These are phyloP conservation scores for Deuterostichococcus epilithicus DNA, from an alignment of 139 green algal genomes.

Conservation along the genomic window DNA sequence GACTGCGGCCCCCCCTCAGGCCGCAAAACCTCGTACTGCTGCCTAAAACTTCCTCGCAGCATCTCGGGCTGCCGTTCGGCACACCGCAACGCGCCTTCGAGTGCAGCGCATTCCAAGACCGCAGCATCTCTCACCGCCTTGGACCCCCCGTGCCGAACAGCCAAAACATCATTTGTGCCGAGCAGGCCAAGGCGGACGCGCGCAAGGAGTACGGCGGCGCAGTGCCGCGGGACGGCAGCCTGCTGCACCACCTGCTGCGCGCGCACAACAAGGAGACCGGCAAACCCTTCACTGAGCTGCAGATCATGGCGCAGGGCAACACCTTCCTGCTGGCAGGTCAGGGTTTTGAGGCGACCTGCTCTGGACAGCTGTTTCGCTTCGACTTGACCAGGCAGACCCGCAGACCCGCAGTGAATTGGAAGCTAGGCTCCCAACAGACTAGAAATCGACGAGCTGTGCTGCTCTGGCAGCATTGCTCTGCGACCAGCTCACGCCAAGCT, in stretches of 20 bases:
- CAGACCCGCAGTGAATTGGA: too few species aligned
- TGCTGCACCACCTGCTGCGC: background rate
- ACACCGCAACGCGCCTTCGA: too few species aligned
- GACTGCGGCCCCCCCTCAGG: too few species aligned
- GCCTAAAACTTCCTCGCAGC: too few species aligned
- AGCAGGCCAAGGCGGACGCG: background rate
- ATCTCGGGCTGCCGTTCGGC: too few species aligned
- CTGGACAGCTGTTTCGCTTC: background rate
- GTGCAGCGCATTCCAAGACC: too few species aligned
- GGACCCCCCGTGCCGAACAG: too few species aligned
- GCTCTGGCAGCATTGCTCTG: background rate
- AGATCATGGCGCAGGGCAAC: background rate
- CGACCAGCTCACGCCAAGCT: background rate
- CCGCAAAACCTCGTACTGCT: too few species aligned
- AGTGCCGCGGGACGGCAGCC: background rate
- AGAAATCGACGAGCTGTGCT: background rate
- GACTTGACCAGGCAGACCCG: background rate
- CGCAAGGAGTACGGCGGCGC: background rate
- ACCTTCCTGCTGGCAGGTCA: background rate
- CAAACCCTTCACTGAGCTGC: background rate
- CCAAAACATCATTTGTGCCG: too few species aligned
- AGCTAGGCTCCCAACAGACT: too few species aligned
- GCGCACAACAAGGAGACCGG: constrained; percentile 2
- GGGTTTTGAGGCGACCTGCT: too few species aligned
- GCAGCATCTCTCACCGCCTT: too few species aligned